Conservation (phyloP, 768 basidiomycete genomes). For the Boletus rubroflammeus region DNA sequence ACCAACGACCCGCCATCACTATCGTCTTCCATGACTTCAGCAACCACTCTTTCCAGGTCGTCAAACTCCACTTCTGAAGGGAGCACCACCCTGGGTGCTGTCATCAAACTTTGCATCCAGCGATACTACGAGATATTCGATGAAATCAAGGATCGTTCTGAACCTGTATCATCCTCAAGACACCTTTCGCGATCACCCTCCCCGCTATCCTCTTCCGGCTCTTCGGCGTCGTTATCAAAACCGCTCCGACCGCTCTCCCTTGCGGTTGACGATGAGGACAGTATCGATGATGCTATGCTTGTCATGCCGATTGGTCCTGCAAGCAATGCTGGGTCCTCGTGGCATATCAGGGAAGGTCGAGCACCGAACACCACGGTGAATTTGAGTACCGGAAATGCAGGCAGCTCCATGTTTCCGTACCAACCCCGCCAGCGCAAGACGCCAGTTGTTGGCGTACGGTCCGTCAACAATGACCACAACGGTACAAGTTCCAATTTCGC, state of each 20-base stretch:
- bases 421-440: constrained; percentile 43
- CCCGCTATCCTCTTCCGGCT: constrained; percentile 22
- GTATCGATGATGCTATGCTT: constrained; percentile 71
- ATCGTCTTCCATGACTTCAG: constrained; percentile 11
- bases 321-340: constrained; percentile 9
- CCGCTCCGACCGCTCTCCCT: constrained; percentile 24
- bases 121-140: constrained; percentile 86
- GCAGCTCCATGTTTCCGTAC: constrained; percentile 20
- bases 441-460: constrained; percentile 27
- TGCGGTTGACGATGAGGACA: constrained; percentile 59
- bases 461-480: constrained; percentile 34
- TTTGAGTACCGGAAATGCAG: constrained; percentile 12
- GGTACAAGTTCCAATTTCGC: constrained; percentile 26
- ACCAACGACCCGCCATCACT: constrained; percentile 27
- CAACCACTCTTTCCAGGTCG: constrained; percentile 20
- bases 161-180: constrained; percentile 42
- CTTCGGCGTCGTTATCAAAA: constrained; percentile 23
- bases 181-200: constrained; percentile 28
- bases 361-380: constrained; percentile 26
- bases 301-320: constrained; percentile 65
- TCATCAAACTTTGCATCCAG: constrained; percentile 76
- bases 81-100: constrained; percentile 61
- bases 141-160: constrained; percentile 68
- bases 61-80: constrained; percentile 38
- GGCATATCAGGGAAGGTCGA: constrained; percentile 11